These are phyloP conservation scores for Saitozyma sp. DNA, from an alignment of 768 basidiomycete species.

Conservation along the genomic window DNA sequence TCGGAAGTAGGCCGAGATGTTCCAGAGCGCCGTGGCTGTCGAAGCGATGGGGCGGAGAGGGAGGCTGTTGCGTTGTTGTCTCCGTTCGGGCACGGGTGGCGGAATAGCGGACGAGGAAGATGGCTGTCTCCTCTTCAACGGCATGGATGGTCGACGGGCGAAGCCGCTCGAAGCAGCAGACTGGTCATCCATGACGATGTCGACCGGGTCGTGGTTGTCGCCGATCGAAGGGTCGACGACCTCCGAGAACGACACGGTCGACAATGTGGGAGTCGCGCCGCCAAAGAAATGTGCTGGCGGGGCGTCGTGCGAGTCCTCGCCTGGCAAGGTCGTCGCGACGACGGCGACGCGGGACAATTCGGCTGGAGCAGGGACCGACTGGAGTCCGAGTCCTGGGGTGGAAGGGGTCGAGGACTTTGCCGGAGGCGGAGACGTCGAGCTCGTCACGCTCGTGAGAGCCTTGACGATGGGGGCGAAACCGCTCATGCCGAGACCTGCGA, in stretches of 20 bases:
- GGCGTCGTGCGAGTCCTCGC: conserved; percentile 1
- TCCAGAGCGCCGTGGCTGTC: conserved; percentile 36
- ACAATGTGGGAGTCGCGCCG: conserved; percentile 41
- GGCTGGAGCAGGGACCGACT: conserved; percentile 25
- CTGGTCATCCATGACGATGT: conserved; percentile 31
- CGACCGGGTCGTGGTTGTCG: conserved; percentile 29
- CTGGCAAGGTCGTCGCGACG: conserved; percentile 20
- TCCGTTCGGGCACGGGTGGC: conserved; percentile 1
- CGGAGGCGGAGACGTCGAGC: conserved; percentile 6
- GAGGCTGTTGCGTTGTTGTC: conserved; percentile 1
- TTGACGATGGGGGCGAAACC: conserved; percentile 39
- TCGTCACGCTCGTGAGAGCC: conserved; percentile 30
- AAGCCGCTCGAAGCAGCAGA: conserved; percentile 21
- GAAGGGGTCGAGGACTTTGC: background rate
- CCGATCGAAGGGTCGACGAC: conserved; percentile 29
- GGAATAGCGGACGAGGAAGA: background rate
- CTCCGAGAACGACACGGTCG: conserved; percentile 44
- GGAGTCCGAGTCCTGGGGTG: conserved; percentile 22
- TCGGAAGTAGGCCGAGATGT: conserved; percentile 30
- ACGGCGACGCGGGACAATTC: conserved; percentile 32
- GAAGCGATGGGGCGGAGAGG: conserved; percentile 21
- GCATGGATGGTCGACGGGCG: conserved; percentile 10
- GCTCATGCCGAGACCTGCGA: conserved; percentile 30
- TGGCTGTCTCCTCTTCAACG: conserved; percentile 4
- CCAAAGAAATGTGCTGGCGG: conserved; percentile 19